phyloP scores from a whole-genome alignment of 1,139 yeast species.

The Taphrina populina region DNA sequence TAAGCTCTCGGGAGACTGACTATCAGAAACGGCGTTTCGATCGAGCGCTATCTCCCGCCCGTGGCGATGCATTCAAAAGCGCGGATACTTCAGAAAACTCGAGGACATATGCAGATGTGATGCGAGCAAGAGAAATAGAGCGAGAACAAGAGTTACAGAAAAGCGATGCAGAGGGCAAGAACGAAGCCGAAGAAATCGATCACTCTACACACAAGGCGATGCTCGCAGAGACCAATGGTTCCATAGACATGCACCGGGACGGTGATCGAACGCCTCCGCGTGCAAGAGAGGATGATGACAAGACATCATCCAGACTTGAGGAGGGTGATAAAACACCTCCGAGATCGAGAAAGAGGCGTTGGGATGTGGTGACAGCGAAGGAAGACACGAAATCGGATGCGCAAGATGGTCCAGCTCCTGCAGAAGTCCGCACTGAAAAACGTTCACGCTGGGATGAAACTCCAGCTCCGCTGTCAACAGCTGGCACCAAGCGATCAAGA shows the following conservation, averaged over 20 bases:
- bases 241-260: conserved; percentile 1
- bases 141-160: conserved; percentile 44
- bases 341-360: conserved; percentile 40
- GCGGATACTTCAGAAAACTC: conserved; percentile 41
- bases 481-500: conserved; percentile 38
- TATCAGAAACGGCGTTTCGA: conserved; percentile 51
- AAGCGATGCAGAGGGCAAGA: conserved; percentile 41
- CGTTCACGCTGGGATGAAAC: conserved; percentile 42
- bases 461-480: conserved; percentile 37
- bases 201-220: conserved; percentile 14
- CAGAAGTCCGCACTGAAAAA: conserved; percentile 35
- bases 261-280: conserved; percentile 42
- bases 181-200: conserved; percentile 3
- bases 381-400: not conserved
- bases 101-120: conserved; percentile 41
- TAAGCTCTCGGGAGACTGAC: conserved; percentile 46
- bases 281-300: conserved; percentile 34
- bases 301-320: conserved; percentile 42
- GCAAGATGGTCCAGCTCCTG: conserved; percentile 4
- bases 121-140: conserved; percentile 44
- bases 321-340: conserved; percentile 36
- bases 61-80: conserved; percentile 33
- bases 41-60: conserved; percentile 42
- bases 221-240: not conserved
- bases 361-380: conserved; percentile 22